These are phyloP conservation scores for Populus davidiana DNA, from an alignment of 345 rosid genomes.

Conservation along the genomic window DNA sequence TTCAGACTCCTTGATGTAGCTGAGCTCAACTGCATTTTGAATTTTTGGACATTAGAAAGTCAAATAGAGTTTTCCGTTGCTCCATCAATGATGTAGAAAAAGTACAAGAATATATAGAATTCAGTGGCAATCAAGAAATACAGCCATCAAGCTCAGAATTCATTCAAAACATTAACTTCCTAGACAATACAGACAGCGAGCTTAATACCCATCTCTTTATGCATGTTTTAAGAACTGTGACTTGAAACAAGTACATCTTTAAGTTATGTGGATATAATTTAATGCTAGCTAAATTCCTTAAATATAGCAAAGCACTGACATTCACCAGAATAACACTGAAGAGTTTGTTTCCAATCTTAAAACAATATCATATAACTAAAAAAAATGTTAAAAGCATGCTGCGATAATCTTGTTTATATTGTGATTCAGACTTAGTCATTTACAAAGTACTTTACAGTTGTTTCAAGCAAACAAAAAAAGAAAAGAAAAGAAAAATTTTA, in stretches of 20 bases:
- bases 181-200: not conserved
- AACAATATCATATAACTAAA: not conserved
- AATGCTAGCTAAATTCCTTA: not conserved
- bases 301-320: not conserved
- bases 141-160: not conserved
- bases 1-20: constrained; percentile 68
- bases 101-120: not conserved
- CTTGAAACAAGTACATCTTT: not conserved
- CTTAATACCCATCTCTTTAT: not conserved
- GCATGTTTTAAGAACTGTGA: not conserved
- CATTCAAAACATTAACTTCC: not conserved
- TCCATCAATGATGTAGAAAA: not conserved
- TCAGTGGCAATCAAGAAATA: not conserved
- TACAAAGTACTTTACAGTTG: not conserved
- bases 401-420: not conserved
- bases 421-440: not conserved
- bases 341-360: not conserved
- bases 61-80: not conserved
- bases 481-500: not conserved
- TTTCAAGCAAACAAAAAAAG: not conserved
- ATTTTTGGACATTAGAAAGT: constrained; percentile 2
- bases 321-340: not conserved
- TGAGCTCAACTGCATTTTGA: constrained; percentile 49
- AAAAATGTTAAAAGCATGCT: not conserved
- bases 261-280: not conserved